Conservation (phyloP, 2,329 filamentous ascomycete species). For the Coniochaeta prunicola region DNA sequence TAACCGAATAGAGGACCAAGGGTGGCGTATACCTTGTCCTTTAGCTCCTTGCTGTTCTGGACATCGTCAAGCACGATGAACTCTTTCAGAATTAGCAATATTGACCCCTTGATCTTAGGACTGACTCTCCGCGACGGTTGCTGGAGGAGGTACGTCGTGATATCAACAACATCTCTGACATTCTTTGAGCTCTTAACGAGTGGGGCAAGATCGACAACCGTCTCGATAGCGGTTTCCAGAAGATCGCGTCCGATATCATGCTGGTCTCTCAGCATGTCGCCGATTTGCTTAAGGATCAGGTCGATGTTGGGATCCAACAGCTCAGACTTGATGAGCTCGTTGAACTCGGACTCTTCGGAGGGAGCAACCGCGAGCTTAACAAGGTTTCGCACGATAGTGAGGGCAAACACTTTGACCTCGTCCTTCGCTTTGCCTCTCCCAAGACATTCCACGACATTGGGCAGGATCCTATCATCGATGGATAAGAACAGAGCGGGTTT, state of each 20-base stretch:
- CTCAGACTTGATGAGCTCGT: constrained; percentile 46
- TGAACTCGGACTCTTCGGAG: constrained; percentile 47
- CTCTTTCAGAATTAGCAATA: constrained; percentile 73
- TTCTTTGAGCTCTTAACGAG: constrained; percentile 62
- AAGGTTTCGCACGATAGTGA: constrained; percentile 67
- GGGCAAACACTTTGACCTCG: constrained; percentile 75
- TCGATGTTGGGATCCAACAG: constrained; percentile 51
- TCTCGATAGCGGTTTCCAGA: constrained; percentile 70
- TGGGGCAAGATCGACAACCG: constrained; percentile 67
- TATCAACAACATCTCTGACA: constrained; percentile 69
- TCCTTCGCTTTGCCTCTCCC: constrained; percentile 60
- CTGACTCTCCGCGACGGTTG: constrained; percentile 80
- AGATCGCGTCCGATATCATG: constrained; percentile 61
- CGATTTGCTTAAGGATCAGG: constrained; percentile 59
- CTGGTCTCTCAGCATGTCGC: constrained; percentile 53
- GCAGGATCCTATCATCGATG: constrained; percentile 56
- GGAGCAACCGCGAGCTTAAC: constrained; percentile 52
- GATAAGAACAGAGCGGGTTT: constrained; percentile 61
- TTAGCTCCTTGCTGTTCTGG: constrained; percentile 48
- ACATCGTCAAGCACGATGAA: constrained; percentile 64
- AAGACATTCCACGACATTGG: constrained; percentile 66
- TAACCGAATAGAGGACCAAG: constrained; percentile 81
- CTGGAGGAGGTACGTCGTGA: constrained; percentile 72
- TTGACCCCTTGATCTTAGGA: constrained; percentile 72
- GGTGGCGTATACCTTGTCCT: constrained; percentile 62